A percentile compares a stretch with the other conserved stretches of the same genome.
phyloP scores from a whole-genome alignment of 1,284 basidiomycete genomes.

The Mycosarcoma maydis region DNA sequence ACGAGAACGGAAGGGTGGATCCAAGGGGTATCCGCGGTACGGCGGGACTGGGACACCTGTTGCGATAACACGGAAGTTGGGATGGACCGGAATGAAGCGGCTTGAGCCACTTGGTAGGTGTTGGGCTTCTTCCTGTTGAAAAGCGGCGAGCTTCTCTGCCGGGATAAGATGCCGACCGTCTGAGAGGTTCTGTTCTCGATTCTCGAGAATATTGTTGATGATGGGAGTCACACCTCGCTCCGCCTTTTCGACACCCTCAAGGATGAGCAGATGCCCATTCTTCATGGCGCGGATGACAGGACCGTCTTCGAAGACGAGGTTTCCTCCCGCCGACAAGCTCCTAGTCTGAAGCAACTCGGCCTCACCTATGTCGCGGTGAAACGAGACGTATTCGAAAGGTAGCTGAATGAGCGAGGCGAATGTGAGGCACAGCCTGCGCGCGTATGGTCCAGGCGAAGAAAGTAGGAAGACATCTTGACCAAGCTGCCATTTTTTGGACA shows the following conservation, averaged over 20 bases:
- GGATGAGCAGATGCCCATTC: constrained; percentile 65
- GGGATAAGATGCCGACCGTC: constrained; percentile 68
- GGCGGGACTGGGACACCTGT: constrained; percentile 66
- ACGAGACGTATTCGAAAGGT: constrained; percentile 66
- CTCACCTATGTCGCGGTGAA: constrained; percentile 68
- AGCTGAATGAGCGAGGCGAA: constrained; percentile 66
- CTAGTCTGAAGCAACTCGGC: constrained; percentile 67
- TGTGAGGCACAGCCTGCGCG: constrained; percentile 67
- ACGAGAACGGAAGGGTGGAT: constrained; percentile 68
- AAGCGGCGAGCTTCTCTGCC: constrained; percentile 58
- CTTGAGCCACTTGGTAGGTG: constrained; percentile 14
- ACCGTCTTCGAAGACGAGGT: constrained; percentile 64
- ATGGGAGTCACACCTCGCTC: constrained; percentile 66
- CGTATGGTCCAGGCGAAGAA: constrained; percentile 65
- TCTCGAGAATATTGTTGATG: constrained; percentile 68
- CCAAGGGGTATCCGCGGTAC: constrained; percentile 67
- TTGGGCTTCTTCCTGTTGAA: constrained; percentile 30
- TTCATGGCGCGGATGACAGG: constrained; percentile 68
- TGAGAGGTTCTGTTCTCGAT: constrained; percentile 65
- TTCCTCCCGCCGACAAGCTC: constrained; percentile 60
- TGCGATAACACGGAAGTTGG: constrained; percentile 67
- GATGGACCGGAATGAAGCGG: constrained; percentile 65
- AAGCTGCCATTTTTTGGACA: constrained; percentile 65
- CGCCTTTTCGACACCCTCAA: constrained; percentile 67
- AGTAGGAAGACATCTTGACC: constrained; percentile 65